Evolutionary conservation across 495 filamentous ascomycete genomes (phyloP).

Genomic region (Extremus antarcticus): DNA sequence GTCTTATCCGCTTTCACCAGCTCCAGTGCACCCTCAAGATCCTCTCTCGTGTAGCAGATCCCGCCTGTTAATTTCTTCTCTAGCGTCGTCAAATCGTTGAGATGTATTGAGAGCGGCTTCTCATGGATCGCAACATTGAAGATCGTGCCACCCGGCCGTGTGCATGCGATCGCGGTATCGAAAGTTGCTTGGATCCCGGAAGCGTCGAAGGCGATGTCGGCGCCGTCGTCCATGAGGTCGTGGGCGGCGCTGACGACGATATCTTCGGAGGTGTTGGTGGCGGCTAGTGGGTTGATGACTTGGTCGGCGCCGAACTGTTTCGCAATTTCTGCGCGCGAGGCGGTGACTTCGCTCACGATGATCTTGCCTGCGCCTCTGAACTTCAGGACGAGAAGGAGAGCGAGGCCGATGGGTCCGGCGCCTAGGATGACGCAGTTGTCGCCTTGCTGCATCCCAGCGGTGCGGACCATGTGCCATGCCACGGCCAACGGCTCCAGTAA

Average conservation of each 20-base stretch:
- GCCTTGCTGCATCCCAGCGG: not conserved
- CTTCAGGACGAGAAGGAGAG: slow-evolving; percentile 3
- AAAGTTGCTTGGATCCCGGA: slow-evolving; percentile 7
- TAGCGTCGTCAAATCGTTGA: not conserved
- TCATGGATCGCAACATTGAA: slow-evolving; percentile 14
- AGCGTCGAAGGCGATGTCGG: slow-evolving; percentile 9
- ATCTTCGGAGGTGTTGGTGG: not conserved
- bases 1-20: not conserved
- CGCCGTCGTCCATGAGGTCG: not conserved
- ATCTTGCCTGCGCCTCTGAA: not conserved
- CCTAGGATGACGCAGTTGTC: slow-evolving; percentile 1
- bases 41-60: slow-evolving; percentile 5
- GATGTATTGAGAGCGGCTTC: slow-evolving; percentile 1
- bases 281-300: not conserved
- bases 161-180: slow-evolving; percentile 1
- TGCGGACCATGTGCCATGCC: slow-evolving; percentile 2
- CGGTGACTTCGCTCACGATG: slow-evolving; percentile 3
- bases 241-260: not conserved
- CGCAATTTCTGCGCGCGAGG: not conserved
- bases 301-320: slow-evolving; percentile 1
- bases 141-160: not conserved
- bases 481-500: slow-evolving; percentile 6
- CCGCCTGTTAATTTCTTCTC: slow-evolving; percentile 7
- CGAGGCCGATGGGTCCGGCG: slow-evolving; percentile 6
- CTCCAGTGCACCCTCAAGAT: not conserved